Evolutionary conservation across 2,329 filamentous ascomycete species (phyloP), one percentile per base, ranked within the genome.

Genomic region (Fusarium fujikuroi): DNA sequence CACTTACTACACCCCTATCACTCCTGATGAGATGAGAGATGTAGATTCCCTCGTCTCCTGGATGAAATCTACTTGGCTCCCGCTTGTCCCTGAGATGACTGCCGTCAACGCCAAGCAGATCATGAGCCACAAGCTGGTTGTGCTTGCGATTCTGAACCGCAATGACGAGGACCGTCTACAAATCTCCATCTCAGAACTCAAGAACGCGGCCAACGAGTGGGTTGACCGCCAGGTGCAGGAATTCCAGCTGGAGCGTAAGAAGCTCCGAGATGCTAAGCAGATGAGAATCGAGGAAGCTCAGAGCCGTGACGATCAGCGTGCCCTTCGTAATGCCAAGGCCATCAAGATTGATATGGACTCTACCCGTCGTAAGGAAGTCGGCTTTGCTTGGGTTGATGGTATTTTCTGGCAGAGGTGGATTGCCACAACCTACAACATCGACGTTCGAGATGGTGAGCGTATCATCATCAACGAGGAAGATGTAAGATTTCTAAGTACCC

Each of bases 321-420:
- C 94, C 16, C 84, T 98, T 66, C 89, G 94, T 42, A 89, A 92
- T 47, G 97, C 96, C 40, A 99, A 99, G 87, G 92, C 90, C 73
- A 97, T 97, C 79, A 91, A 92, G 37, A 95, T 99, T 80, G 93
- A 95, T 76, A 97, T 98, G 90, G 92, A 95, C 76, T 92, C 93
- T 79, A 90, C 94, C 59, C 91, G 95, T 79, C 92, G 92, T 76
- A 97, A 95, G 81, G 93, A 97, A 80, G 95, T 98, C 46, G 90
- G 91, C 14, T 99, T 99, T 82, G 96, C 96, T 18, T 99, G 96
- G 96, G 94, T 98, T 18, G 96, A 99, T 80, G 95, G 95, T 57
- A 90, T 94, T 12, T 98, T 98, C 82, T 99, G 96, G 96, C 95
- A 98, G 83, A 90, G 95, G 70, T 99, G 96, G 96, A 90, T 99